These are phyloP conservation scores for Paraglomus occultum DNA, from an alignment of 192 early-diverging fungal species.

Conservation along the genomic window DNA sequence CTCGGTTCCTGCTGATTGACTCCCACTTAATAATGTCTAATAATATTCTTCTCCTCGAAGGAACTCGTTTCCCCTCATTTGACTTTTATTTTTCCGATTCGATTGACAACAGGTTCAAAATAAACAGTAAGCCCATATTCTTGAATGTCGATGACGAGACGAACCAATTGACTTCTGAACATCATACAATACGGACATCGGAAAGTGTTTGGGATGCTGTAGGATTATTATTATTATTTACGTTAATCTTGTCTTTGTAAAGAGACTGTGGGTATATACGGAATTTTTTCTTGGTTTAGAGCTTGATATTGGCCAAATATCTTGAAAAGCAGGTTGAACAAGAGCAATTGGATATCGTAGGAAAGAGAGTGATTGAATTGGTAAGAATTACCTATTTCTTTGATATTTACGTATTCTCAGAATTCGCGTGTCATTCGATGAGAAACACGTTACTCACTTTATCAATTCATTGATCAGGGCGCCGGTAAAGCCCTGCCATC, in stretches of 20 bases:
- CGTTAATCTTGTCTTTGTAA: neutral
- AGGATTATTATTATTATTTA: neutral
- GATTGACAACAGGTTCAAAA: slow-evolving; percentile 4
- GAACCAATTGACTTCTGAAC: neutral
- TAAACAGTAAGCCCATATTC: slow-evolving; percentile 17
- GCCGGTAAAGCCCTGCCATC: slow-evolving; percentile 25
- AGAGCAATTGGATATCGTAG: slow-evolving; percentile 8
- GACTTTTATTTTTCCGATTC: slow-evolving; percentile 9
- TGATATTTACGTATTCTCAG: neutral
- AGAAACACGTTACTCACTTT: neutral
- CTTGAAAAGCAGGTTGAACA: slow-evolving; percentile 23
- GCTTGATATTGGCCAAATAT: slow-evolving; percentile 27
- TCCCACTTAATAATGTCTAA: neutral
- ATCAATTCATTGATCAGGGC: neutral
- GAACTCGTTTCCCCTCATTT: slow-evolving; percentile 18
- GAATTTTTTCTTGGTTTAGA: neutral
- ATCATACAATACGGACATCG: slow-evolving; percentile 21
- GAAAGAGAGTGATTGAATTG: slow-evolving; percentile 22
- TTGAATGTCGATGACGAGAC: neutral
- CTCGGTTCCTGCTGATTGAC: neutral
- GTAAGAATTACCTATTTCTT: neutral
- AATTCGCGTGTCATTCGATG: neutral
- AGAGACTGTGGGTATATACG: neutral
- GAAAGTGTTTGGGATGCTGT: slow-evolving; percentile 25
- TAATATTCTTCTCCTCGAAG: slow-evolving; percentile 3